phyloP scores from a whole-genome alignment of 2,329 filamentous ascomycete species.

The Aspergillus candidus region DNA sequence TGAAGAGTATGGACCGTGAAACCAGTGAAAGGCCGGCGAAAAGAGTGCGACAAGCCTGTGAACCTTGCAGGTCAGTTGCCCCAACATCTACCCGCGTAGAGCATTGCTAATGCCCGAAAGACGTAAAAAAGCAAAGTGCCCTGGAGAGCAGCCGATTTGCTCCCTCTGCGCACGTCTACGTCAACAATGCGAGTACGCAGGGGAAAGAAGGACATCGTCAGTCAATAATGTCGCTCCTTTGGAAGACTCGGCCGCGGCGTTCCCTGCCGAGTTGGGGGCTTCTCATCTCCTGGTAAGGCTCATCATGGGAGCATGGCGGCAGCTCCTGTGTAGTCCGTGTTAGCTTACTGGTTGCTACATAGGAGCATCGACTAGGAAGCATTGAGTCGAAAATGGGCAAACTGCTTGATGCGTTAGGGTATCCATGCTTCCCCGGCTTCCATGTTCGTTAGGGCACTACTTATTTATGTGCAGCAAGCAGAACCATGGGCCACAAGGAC shows the following conservation, averaged over 20 bases:
- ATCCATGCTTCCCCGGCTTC: not conserved
- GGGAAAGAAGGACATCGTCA: slow-evolving; percentile 23
- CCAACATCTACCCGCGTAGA: not conserved
- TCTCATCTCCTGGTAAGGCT: slow-evolving; percentile 18
- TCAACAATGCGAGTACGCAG: slow-evolving; percentile 43
- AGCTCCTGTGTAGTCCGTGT: too few relatives aligned
- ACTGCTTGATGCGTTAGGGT: slow-evolving; percentile 34
- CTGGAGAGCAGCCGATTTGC: slow-evolving; percentile 46
- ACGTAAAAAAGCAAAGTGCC: slow-evolving; percentile 49
- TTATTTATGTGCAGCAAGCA: slow-evolving; percentile 6
- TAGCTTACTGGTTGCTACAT: too few relatives aligned
- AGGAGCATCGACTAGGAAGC: slow-evolving; percentile 28
- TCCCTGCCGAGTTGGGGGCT: slow-evolving; percentile 7
- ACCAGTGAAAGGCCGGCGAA: slow-evolving; percentile 25
- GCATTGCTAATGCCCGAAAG: slow-evolving; percentile 23
- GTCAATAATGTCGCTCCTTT: slow-evolving; percentile 3
- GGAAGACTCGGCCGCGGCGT: slow-evolving; percentile 12
- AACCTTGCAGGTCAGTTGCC: slow-evolving; percentile 35
- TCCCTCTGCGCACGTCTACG: slow-evolving; percentile 46
- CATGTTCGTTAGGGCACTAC: too few relatives aligned
- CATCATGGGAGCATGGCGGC: too few relatives aligned
- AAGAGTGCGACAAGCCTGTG: slow-evolving; percentile 37
- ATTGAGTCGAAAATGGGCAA: slow-evolving; percentile 30
- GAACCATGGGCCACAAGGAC: slow-evolving; percentile 12
- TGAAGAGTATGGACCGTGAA: slow-evolving; percentile 10